phyloP scores from a whole-genome alignment of 1,284 basidiomycete genomes.

The Cryptococcus floricola region DNA sequence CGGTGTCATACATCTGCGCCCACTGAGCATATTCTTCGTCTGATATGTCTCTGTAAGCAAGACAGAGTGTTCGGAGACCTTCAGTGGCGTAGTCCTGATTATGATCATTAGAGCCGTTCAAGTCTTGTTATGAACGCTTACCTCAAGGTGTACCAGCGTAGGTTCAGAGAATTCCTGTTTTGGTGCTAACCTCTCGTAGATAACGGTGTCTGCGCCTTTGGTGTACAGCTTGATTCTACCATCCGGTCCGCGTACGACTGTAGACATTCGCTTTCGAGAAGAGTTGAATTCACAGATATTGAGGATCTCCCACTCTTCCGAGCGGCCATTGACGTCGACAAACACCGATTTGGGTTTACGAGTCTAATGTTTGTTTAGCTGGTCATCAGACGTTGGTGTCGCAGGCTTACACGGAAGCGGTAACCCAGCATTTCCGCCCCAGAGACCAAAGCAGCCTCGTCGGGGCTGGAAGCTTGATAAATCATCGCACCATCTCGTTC shows the following conservation, averaged over 20 bases:
- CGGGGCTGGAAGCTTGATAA: slow-evolving; percentile 96
- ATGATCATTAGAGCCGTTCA: not conserved
- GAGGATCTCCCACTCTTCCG: slow-evolving; percentile 81
- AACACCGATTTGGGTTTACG: slow-evolving; percentile 95
- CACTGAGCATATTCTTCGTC: slow-evolving; percentile 88
- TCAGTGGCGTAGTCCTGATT: slow-evolving; percentile 92
- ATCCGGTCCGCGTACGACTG: slow-evolving; percentile 79
- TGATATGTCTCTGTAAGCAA: slow-evolving; percentile 87
- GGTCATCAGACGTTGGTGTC: slow-evolving; percentile 1
- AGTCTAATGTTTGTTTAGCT: slow-evolving; percentile 56
- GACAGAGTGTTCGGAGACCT: slow-evolving; percentile 91
- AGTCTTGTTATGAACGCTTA: slow-evolving; percentile 38
- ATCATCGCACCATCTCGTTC: slow-evolving; percentile 72
- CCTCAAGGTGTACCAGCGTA: slow-evolving; percentile 87
- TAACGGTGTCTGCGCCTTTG: slow-evolving; percentile 98
- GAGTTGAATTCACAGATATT: slow-evolving; percentile 99
- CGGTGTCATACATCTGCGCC: slow-evolving; percentile 81
- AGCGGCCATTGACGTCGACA: slow-evolving; percentile 69
- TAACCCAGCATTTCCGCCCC: slow-evolving; percentile 92
- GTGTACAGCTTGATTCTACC: slow-evolving; percentile 92
- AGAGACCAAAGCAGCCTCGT: slow-evolving; percentile 92
- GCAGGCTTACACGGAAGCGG: slow-evolving; percentile 74
- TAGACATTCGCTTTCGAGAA: slow-evolving; percentile 96
- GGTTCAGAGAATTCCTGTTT: slow-evolving; percentile 81
- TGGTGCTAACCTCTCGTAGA: slow-evolving; percentile 73